Evolutionary conservation across 441 rosid species (phyloP), one percentile per base, ranked within the genome.

Genomic region (Eruca vesicaria): DNA sequence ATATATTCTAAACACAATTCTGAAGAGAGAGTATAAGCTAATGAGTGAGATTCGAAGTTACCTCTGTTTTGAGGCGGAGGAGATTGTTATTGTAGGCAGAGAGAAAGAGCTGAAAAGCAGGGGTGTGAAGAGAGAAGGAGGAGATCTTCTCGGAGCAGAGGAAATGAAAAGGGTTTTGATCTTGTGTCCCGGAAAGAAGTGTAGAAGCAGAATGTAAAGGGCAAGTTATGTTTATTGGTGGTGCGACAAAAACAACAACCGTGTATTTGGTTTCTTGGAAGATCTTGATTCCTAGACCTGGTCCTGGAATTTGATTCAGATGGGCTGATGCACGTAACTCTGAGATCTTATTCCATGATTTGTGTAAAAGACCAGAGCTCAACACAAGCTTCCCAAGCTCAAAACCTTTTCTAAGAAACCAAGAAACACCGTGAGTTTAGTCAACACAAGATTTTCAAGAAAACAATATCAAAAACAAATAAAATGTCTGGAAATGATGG

Each of bases 371-470:
- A 63, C 71, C 86, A 6, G 95, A 85, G 79, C 75, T 80, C 69
- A 84, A 79, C 75, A 72, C 69, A 20, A 88, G 79, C 75, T 80
- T 86, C 45, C 88, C 93, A 43, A 83, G 77, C 65, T 72, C 82
- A 20, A 45, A 50, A 3, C 81, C 79, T 19, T 74, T 68, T 69
- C 88, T 87, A 7, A 6, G 74, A 7, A 52, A 57, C 16, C 26
- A 32, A 38, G n/a, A 9, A 63, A 29, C 2, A 8, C 9, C 3
- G 5, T 12, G 8, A 55, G 9, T 26, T 63, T 56, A 16, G 76
- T 70, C 72, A 57, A 26, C 63, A 31, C 18, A 43, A 64, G 61
- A 38, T 59, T 74, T 16, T 74, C 38, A 67, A 29, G 28, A 50
- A 9, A 11, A 3, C 16, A 56, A 31, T 32, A 9, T 32, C 4